phyloP scores from a whole-genome alignment of 1,139 yeast genomes.

The Candida tropicalis region DNA sequence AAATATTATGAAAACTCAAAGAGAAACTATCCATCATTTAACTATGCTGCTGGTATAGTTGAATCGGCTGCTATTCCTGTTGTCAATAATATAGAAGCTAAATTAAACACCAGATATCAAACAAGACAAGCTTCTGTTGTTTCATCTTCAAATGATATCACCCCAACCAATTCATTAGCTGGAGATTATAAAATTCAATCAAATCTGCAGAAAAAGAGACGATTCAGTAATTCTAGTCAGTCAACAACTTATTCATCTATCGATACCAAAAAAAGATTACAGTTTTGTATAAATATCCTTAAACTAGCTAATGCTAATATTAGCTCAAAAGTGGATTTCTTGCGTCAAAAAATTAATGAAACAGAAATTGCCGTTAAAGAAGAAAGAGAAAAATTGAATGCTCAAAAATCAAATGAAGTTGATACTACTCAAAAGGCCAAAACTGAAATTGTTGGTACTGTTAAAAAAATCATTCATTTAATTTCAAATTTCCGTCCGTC shows the following conservation, averaged over 20 bases:
- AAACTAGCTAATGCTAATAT: conserved; percentile 77
- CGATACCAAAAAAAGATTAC: conserved; percentile 70
- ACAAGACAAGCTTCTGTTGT: conserved; percentile 20
- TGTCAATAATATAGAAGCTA: conserved; percentile 52
- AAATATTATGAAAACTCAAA: conserved; percentile 60
- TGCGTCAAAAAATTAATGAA: conserved; percentile 49
- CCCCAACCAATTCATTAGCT: conserved; percentile 13
- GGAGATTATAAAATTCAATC: conserved; percentile 11
- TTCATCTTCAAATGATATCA: conserved; percentile 9
- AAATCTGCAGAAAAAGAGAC: conserved; percentile 24
- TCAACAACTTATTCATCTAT: conserved; percentile 21
- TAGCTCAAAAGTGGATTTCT: conserved; percentile 59
- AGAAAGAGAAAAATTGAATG: conserved; percentile 16
- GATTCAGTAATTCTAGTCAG: conserved; percentile 18
- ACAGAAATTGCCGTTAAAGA: conserved; percentile 21
- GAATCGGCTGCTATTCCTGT: conserved; percentile 65
- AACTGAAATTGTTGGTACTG: conserved; percentile 83
- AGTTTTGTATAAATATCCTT: conserved; percentile 72
- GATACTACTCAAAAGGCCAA: conserved; percentile 52
- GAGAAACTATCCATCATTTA: conserved; percentile 57
- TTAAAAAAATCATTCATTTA: conserved; percentile 82
- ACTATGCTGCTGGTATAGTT: conserved; percentile 67
- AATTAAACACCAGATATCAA: conserved; percentile 43
- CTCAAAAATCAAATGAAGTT: conserved; percentile 13
- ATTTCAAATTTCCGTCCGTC: conserved; percentile 91